phyloP scores from a whole-genome alignment of 306 rosid genomes.

The Crataegus laevigata region DNA sequence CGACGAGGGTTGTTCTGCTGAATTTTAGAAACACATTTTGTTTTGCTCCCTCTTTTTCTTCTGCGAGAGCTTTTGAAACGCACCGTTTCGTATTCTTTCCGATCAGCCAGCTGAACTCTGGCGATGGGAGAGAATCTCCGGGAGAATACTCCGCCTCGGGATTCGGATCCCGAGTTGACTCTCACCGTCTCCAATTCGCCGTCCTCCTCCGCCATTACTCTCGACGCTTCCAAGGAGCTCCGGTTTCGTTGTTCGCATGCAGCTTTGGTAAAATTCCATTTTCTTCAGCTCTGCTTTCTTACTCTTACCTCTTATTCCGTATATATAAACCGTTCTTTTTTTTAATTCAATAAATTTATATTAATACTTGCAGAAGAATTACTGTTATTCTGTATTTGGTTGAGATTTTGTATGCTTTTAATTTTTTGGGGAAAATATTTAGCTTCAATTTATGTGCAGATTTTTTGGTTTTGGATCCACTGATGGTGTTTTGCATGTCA shows the following conservation, averaged over 20 bases:
- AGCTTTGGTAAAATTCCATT: constrained; percentile 31
- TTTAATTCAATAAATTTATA: background rate
- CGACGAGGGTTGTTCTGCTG: constrained; percentile 33
- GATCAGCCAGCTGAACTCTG: background rate
- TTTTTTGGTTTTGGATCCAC: background rate
- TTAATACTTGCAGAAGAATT: too few relatives aligned
- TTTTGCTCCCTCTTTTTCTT: background rate
- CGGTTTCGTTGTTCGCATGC: constrained; percentile 21
- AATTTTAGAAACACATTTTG: constrained; percentile 1
- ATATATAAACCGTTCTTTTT: background rate
- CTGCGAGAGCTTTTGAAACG: background rate
- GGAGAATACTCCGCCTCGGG: constrained; percentile 14
- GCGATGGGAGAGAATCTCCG: constrained; percentile 35
- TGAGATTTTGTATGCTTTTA: too few relatives aligned
- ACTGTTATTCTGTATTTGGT: too few relatives aligned
- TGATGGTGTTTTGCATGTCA: constrained; percentile 9
- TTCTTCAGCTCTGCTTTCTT: background rate
- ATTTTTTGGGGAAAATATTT: too few relatives aligned
- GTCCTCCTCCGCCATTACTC: constrained; percentile 29
- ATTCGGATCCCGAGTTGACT: constrained; percentile 47
- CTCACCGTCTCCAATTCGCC: constrained; percentile 22
- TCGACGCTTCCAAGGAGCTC: constrained; percentile 18
- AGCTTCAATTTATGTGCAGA: too few relatives aligned
- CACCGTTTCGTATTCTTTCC: background rate
- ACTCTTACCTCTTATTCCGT: background rate